A percentile compares a stretch with the other conserved stretches of the same genome.
phyloP scores from a whole-genome alignment of 129 eudicot species.

The Helianthus tuberosus region DNA sequence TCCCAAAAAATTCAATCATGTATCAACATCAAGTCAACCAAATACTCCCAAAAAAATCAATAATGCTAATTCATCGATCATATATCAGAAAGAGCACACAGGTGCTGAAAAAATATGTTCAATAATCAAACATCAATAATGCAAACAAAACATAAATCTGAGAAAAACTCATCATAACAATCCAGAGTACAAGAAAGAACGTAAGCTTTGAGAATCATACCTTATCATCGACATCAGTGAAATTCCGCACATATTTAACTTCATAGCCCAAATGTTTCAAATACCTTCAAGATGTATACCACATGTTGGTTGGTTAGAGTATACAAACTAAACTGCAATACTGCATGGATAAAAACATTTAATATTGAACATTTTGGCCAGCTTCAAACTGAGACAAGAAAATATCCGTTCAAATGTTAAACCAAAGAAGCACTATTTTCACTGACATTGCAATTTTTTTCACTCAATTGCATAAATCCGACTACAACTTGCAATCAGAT shows the following conservation, averaged over 20 bases:
- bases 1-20: no score
- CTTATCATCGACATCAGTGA: constrained; percentile 95
- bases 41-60: constrained; percentile 1
- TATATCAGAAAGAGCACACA: not conserved
- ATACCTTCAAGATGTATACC: constrained; percentile 47
- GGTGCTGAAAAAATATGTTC: not conserved
- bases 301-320: constrained; percentile 1
- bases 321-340: no score
- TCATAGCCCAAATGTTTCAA: constrained; percentile 76
- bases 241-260: constrained; percentile 77
- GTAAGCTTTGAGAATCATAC: constrained; percentile 43
- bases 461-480: no score
- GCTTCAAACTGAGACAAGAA: not conserved
- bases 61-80: not conserved
- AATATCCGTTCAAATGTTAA: not conserved
- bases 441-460: not conserved
- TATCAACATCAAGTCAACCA: not conserved
- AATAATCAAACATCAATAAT: not conserved
- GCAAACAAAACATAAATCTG: constrained; percentile 4
- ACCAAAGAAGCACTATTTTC: constrained; percentile 21
- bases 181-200: not conserved
- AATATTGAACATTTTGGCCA: not conserved
- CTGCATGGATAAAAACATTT: no score
- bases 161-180: not conserved
- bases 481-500: no score